phyloP scores from a whole-genome alignment of 352 stramenopile species.

The Phytophthora tentaculata region DNA sequence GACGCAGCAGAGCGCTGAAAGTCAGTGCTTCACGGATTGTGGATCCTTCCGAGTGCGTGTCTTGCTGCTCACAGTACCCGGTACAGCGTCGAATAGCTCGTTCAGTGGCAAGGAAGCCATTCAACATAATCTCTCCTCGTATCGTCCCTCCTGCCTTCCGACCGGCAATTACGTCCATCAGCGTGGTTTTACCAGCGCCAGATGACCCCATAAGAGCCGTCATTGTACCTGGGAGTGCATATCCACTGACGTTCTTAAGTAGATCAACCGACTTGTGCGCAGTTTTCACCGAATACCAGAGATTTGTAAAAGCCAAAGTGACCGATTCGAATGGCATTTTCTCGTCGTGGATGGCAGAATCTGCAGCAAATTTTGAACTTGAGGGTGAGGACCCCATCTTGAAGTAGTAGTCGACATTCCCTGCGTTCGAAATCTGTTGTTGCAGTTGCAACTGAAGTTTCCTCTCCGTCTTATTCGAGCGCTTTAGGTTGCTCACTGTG shows the following conservation, averaged over 20 bases:
- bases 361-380: not conserved
- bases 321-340: not conserved
- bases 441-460: slow-evolving; percentile 4
- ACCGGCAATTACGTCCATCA: slow-evolving; percentile 39
- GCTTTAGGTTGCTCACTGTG: not conserved
- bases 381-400: not conserved
- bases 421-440: not conserved
- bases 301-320: slow-evolving; percentile 1
- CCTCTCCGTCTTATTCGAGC: not conserved
- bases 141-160: slow-evolving; percentile 89
- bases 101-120: slow-evolving; percentile 78
- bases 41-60: slow-evolving; percentile 74
- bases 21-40: slow-evolving; percentile 87
- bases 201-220: slow-evolving; percentile 20
- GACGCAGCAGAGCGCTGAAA: slow-evolving; percentile 85
- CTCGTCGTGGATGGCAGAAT: slow-evolving; percentile 1
- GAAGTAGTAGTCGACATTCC: slow-evolving; percentile 3
- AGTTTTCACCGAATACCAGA: slow-evolving; percentile 7
- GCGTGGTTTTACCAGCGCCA: slow-evolving; percentile 17
- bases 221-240: slow-evolving; percentile 27
- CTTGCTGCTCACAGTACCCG: slow-evolving; percentile 79
- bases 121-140: slow-evolving; percentile 86
- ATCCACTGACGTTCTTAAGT: slow-evolving; percentile 8
- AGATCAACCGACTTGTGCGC: slow-evolving; percentile 3
- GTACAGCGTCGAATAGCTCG: slow-evolving; percentile 37